phyloP scores from a whole-genome alignment of 345 rosid genomes.

The Sapria himalayana region DNA sequence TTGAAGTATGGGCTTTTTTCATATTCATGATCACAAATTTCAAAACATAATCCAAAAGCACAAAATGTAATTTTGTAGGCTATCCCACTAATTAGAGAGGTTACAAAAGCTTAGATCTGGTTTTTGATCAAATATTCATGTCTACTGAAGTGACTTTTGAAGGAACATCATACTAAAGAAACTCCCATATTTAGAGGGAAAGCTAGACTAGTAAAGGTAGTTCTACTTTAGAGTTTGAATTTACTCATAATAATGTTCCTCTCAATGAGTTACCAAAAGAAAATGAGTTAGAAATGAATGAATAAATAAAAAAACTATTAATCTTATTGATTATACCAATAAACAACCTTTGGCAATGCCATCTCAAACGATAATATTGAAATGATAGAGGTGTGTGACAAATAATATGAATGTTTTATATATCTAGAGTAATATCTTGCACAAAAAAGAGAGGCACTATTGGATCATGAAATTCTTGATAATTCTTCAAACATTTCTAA shows the following conservation, averaged over 20 bases:
- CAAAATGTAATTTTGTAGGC: too few relatives aligned
- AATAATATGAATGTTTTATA: neutral
- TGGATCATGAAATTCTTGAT: neutral
- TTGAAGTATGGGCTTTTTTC: neutral
- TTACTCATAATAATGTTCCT: neutral
- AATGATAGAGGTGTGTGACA: neutral
- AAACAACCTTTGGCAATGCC: neutral
- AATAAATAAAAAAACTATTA: neutral
- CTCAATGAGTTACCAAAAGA: neutral
- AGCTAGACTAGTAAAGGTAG: neutral
- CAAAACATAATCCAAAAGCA: neutral
- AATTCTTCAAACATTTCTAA: neutral
- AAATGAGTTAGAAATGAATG: neutral
- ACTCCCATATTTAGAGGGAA: neutral
- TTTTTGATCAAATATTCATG: neutral
- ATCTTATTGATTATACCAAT: too few relatives aligned
- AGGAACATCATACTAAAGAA: neutral
- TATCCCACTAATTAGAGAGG: neutral
- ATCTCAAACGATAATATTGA: neutral
- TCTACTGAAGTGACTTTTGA: neutral
- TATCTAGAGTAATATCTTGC: neutral
- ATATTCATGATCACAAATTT: neutral
- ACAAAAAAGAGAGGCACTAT: neutral
- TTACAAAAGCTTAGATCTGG: neutral
- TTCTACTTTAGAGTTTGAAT: neutral